phyloP scores from a whole-genome alignment of 1,284 basidiomycete species.

The Vanrija humicola region DNA sequence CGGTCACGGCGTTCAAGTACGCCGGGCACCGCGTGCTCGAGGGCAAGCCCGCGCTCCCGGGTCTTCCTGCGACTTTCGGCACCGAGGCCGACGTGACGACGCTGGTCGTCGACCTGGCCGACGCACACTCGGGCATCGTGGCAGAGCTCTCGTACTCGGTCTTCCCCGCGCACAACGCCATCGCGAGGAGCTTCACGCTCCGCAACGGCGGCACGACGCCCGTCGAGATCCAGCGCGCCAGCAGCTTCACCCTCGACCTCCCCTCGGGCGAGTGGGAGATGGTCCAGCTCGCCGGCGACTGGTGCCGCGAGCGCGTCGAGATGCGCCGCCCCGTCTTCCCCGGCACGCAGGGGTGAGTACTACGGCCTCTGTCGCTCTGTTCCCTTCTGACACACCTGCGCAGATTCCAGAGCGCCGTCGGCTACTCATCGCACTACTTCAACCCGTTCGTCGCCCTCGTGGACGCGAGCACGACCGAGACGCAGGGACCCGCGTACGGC shows the following conservation, averaged over 20 bases:
- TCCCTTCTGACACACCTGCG: background rate
- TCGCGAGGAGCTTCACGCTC: slow-evolving; percentile 17
- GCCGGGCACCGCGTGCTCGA: slow-evolving; percentile 7
- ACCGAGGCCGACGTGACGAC: slow-evolving; percentile 15
- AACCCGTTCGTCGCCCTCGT: slow-evolving; percentile 33
- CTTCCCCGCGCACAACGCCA: slow-evolving; percentile 18
- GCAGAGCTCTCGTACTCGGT: slow-evolving; percentile 24
- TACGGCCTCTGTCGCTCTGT: background rate
- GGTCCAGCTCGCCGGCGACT: slow-evolving; percentile 28
- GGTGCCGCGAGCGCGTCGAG: slow-evolving; percentile 23
- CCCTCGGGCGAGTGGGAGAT: slow-evolving; percentile 24
- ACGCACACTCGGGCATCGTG: slow-evolving; percentile 10
- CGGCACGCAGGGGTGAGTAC: slow-evolving; percentile 29
- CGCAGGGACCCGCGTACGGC: slow-evolving; percentile 19
- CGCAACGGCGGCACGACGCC: slow-evolving; percentile 17
- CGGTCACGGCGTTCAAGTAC: slow-evolving; percentile 23
- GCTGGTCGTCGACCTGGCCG: slow-evolving; percentile 20
- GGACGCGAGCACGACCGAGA: slow-evolving; percentile 21
- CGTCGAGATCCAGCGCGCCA: slow-evolving; percentile 21
- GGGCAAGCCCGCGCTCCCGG: slow-evolving; percentile 20
- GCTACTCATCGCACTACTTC: slow-evolving; percentile 32
- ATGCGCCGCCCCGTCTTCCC: slow-evolving; percentile 17
- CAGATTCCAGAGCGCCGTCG: slow-evolving; percentile 27
- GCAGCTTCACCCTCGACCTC: slow-evolving; percentile 25
- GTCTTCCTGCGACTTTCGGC: slow-evolving; percentile 29